phyloP scores from a whole-genome alignment of 768 basidiomycete species.

The Phanerochaete sordida region DNA sequence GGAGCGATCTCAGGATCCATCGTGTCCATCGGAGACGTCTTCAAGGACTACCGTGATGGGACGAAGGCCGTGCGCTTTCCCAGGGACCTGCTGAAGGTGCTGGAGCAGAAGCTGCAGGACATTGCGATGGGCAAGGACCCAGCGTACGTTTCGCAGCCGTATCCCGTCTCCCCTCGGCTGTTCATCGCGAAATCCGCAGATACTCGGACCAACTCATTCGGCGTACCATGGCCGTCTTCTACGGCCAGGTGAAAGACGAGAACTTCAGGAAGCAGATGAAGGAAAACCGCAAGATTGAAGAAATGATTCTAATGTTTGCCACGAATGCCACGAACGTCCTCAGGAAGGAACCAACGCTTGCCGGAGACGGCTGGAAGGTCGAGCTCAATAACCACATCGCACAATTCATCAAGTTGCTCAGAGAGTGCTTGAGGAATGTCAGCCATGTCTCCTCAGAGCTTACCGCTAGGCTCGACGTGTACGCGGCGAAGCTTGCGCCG shows the following conservation, averaged over 20 bases:
- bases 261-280: constrained; percentile 87
- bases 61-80: constrained; percentile 90
- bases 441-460: constrained; percentile 85
- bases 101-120: constrained; percentile 86
- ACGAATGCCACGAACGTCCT: constrained; percentile 84
- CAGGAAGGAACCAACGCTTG: constrained; percentile 83
- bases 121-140: constrained; percentile 93
- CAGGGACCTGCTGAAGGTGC: constrained; percentile 86
- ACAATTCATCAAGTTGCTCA: constrained; percentile 80
- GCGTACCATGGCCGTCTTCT: constrained; percentile 89
- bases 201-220: constrained; percentile 90
- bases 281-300: constrained; percentile 96
- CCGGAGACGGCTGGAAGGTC: constrained; percentile 87
- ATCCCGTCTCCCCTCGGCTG: not conserved
- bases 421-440: constrained; percentile 70
- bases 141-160: constrained; percentile 51
- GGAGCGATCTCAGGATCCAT: constrained; percentile 55
- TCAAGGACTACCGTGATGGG: constrained; percentile 74
- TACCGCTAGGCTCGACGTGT: constrained; percentile 75
- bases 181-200: constrained; percentile 33
- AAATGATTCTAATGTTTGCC: constrained; percentile 94
- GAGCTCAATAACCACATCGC: constrained; percentile 92
- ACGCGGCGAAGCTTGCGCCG: constrained; percentile 76
- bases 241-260: constrained; percentile 83
- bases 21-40: constrained; percentile 69